These are phyloP conservation scores for Cladophialophora bantiana DNA, from an alignment of 2,329 filamentous ascomycete species.

Conservation along the genomic window DNA sequence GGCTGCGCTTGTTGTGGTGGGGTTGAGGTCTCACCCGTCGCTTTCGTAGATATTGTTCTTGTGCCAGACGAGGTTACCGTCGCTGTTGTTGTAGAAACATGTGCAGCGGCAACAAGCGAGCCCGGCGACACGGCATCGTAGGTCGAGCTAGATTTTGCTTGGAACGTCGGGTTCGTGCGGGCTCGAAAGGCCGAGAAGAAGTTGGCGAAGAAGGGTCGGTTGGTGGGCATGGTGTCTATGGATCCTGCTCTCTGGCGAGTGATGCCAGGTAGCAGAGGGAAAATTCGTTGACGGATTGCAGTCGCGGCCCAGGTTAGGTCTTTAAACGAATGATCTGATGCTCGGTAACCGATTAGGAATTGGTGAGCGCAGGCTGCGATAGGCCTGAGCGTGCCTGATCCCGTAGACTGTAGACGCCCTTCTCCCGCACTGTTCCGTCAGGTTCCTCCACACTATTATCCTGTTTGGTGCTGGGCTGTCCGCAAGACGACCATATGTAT, in stretches of 20 bases:
- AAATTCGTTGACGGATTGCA: neutral
- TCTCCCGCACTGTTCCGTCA: conserved; percentile 29
- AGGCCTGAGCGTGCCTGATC: conserved; percentile 3
- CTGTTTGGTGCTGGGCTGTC: conserved; percentile 18
- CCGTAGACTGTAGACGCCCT: conserved; percentile 13
- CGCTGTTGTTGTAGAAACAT: conserved; percentile 47
- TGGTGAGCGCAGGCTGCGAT: conserved; percentile 20
- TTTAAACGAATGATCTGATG: conserved; percentile 16
- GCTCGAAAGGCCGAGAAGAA: conserved; percentile 73
- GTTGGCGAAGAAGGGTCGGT: conserved; percentile 70
- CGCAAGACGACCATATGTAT: conserved; percentile 17
- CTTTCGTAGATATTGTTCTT: conserved; percentile 58
- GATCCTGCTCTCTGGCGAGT: conserved; percentile 5
- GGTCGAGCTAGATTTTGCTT: conserved; percentile 58
- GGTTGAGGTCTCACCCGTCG: conserved; percentile 41
- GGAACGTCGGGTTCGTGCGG: conserved; percentile 62
- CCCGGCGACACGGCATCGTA: conserved; percentile 43
- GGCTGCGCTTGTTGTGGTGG: conserved; percentile 42
- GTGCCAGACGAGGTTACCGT: conserved; percentile 52
- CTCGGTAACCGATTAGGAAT: conserved; percentile 24
- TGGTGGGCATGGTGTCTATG: conserved; percentile 63
- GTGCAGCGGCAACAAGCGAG: conserved; percentile 46
- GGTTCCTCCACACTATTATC: conserved; percentile 15
- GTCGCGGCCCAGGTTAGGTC: neutral
- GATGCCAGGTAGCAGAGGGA: conserved; percentile 13